Evolutionary conservation across 352 stramenopile species (phyloP).

Genomic region (Aphanomyces euteiches): DNA sequence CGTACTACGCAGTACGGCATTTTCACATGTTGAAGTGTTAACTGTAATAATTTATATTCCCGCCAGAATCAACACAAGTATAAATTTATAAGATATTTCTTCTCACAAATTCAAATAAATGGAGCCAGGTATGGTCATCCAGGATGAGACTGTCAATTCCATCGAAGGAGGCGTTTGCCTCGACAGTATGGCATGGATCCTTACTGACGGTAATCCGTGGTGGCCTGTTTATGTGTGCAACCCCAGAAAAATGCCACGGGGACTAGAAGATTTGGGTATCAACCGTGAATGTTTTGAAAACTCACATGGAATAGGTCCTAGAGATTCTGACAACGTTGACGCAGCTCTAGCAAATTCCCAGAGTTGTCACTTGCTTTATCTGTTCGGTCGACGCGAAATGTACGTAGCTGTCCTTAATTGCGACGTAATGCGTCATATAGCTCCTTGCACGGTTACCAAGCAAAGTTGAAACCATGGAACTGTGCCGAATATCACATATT

Average conservation of each 20-base stretch:
- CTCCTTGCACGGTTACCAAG: too few relatives aligned
- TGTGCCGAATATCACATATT: slow-evolving; percentile 10
- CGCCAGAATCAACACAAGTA: neutral
- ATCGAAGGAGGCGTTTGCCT: neutral
- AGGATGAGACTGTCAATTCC: neutral
- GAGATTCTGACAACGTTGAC: neutral
- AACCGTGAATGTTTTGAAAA: too few relatives aligned
- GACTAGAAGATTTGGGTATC: neutral
- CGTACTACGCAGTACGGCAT: too few relatives aligned
- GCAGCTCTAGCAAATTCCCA: neutral
- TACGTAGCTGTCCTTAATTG: neutral
- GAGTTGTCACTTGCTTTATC: neutral
- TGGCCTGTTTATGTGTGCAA: slow-evolving; percentile 7
- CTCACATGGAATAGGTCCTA: too few relatives aligned
- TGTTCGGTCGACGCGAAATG: neutral
- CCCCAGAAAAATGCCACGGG: neutral
- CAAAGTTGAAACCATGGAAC: slow-evolving; percentile 8
- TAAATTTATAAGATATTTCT: slow-evolving; percentile 10
- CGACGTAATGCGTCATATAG: neutral
- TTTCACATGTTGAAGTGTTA: too few relatives aligned
- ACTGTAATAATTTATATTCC: too few relatives aligned
- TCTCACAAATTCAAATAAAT: neutral
- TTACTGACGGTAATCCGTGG: neutral
- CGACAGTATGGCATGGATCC: slow-evolving; percentile 5
- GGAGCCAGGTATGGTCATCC: neutral